A percentile compares a stretch with the other conserved stretches of the same genome.
Evolutionary conservation across 371 early-diverging fungal genomes (phyloP).

Genomic region (Gilbertella persicaria): DNA sequence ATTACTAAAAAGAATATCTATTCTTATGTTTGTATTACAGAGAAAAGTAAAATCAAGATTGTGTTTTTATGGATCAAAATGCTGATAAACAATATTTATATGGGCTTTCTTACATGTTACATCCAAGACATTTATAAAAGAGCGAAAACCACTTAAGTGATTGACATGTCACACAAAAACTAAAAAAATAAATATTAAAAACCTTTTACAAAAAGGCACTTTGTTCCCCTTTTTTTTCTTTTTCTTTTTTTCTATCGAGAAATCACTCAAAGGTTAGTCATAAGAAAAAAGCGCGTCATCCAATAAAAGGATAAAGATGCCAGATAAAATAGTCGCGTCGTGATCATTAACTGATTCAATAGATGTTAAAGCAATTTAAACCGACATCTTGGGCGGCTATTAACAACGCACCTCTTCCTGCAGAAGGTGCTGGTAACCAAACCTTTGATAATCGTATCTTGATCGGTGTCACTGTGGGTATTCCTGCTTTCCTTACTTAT

Average conservation of each 20-base stretch:
- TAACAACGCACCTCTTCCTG: conserved; percentile 65
- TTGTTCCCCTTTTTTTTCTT: not conserved
- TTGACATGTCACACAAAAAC: conserved; percentile 20
- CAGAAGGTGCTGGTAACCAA: conserved; percentile 79
- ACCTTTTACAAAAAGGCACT: conserved; percentile 1
- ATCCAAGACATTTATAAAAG: too few species aligned
- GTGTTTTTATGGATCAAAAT: too few species aligned
- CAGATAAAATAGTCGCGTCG: not conserved
- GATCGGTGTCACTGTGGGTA: conserved; percentile 50
- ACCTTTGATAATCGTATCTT: conserved; percentile 70
- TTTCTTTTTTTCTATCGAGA: not conserved
- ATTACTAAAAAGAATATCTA: too few species aligned
- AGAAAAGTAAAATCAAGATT: too few species aligned
- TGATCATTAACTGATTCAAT: not conserved
- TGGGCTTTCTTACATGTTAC: too few species aligned
- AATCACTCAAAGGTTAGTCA: not conserved
- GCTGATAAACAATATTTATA: too few species aligned
- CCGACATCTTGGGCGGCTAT: conserved; percentile 61
- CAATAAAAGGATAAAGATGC: not conserved
- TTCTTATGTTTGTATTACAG: too few species aligned
- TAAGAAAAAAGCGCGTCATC: not conserved
- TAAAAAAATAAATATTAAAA: too few species aligned
- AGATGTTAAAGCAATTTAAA: conserved; percentile 42
- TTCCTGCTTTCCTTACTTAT: conserved; percentile 66
- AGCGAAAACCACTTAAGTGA: conserved; percentile 12